Evolutionary conservation across 257 asterid genomes (phyloP).

Genomic region (Thymus quinquecostatus): DNA sequence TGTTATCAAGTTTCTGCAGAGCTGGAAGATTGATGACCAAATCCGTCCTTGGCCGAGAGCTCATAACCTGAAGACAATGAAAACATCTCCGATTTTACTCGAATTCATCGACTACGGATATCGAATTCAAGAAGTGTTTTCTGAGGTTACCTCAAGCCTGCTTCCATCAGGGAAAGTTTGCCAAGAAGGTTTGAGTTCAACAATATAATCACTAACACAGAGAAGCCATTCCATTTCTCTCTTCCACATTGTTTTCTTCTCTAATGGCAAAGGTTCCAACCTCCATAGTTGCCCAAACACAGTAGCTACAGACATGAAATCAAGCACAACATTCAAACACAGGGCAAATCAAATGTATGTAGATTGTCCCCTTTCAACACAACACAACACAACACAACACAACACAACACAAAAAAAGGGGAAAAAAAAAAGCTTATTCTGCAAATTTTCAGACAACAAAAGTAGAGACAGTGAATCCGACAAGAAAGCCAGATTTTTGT

Average conservation of each 20-base stretch:
- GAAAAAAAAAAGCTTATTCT: not conserved
- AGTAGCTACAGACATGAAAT: conserved; percentile 51
- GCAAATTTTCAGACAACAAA: not conserved
- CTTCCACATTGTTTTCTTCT: conserved; percentile 78
- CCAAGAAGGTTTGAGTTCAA: conserved; percentile 75
- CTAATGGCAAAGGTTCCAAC: conserved; percentile 71
- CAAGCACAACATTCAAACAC: not conserved
- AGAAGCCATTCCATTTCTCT: conserved; percentile 88
- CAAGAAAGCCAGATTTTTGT: not conserved
- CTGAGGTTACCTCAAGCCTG: conserved; percentile 67
- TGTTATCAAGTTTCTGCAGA: conserved; percentile 82
- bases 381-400: too few species aligned
- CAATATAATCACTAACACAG: conserved; percentile 70
- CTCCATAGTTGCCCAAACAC: conserved; percentile 94
- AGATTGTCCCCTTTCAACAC: too few species aligned
- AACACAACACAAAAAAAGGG: too few species aligned
- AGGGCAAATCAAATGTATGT: too few species aligned
- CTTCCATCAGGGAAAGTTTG: conserved; percentile 82
- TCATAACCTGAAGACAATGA: conserved; percentile 62
- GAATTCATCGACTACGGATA: not conserved
- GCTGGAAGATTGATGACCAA: conserved; percentile 83
- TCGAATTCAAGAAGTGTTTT: not conserved
- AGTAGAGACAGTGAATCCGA: not conserved
- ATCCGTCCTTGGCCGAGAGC: conserved; percentile 71
- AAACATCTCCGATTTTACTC: conserved; percentile 4